phyloP scores from a whole-genome alignment of 2,329 filamentous ascomycete genomes.

The Colletotrichum eremochloae region DNA sequence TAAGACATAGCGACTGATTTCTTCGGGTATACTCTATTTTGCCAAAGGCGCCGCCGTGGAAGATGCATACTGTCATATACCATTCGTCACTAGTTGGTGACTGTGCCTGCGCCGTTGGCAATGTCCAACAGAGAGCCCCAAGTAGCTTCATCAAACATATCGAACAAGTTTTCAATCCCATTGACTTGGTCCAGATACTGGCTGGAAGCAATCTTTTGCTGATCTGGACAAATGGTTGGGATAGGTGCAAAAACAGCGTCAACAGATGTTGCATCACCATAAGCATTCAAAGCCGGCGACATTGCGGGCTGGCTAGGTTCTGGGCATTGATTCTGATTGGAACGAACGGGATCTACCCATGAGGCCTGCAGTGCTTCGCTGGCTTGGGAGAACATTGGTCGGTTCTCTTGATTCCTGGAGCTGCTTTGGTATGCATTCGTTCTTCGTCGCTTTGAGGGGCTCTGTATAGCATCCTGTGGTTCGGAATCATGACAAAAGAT shows the following conservation, averaged over 20 bases:
- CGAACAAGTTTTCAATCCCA: slow-evolving; percentile 9
- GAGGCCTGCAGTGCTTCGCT: too few species aligned
- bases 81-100: background rate
- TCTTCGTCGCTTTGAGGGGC: background rate
- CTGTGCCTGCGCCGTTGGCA: slow-evolving; percentile 18
- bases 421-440: background rate
- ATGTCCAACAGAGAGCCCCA: slow-evolving; percentile 35
- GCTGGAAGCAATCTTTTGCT: background rate
- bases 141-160: slow-evolving; percentile 39
- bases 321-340: background rate
- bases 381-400: background rate
- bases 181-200: background rate
- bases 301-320: too few species aligned
- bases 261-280: background rate
- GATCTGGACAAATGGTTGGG: slow-evolving; percentile 32
- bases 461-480: background rate
- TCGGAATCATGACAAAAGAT: background rate
- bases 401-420: background rate
- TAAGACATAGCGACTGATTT: background rate
- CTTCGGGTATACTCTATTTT: background rate
- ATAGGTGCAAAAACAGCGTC: slow-evolving; percentile 17
- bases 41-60: background rate
- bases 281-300: background rate
- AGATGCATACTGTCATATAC: background rate
- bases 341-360: background rate